A percentile compares a stretch with the other conserved stretches of the same genome.
Evolutionary conservation across 192 early-diverging fungal species (phyloP).

Genomic region (Powellomyces hirtus): DNA sequence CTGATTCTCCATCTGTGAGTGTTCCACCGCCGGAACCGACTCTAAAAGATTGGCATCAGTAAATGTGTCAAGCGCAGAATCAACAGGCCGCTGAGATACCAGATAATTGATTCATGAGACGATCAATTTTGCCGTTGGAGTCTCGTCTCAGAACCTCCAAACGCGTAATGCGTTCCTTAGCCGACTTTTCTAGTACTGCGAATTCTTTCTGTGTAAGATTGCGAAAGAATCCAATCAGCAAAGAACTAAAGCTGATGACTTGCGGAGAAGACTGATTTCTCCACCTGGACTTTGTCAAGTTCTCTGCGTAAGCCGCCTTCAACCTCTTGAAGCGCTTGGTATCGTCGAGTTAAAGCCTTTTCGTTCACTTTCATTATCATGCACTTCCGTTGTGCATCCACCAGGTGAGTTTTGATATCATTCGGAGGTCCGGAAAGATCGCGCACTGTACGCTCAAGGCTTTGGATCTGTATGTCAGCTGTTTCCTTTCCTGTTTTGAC

Average conservation of each 20-base stretch:
- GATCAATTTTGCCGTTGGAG: background rate
- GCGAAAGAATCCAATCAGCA: no score
- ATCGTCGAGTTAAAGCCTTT: conserved; percentile 32
- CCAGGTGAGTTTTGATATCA: conserved; percentile 19
- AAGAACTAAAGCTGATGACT: no score
- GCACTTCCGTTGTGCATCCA: conserved; percentile 39
- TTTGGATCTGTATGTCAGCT: conserved; percentile 8
- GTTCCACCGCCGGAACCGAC: conserved; percentile 37
- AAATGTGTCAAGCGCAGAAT: background rate
- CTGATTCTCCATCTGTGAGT: conserved; percentile 27
- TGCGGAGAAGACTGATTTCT: no score
- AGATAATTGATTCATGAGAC: no score
- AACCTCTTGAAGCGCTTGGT: conserved; percentile 29
- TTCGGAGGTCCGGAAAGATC: conserved; percentile 4
- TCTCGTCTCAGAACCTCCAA: conserved; percentile 27
- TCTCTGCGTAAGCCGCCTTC: conserved; percentile 39
- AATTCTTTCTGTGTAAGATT: no score
- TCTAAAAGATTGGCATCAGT: background rate
- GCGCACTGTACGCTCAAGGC: conserved; percentile 20
- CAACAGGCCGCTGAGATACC: no score
- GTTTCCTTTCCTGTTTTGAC: background rate
- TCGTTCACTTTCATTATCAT: conserved; percentile 47
- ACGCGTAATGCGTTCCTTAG: conserved; percentile 35
- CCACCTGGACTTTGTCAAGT: conserved; percentile 30
- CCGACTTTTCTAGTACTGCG: conserved; percentile 34